Evolutionary conservation across 73 alveolate genomes (phyloP).

Genomic region (Paramecium biaurelia): DNA sequence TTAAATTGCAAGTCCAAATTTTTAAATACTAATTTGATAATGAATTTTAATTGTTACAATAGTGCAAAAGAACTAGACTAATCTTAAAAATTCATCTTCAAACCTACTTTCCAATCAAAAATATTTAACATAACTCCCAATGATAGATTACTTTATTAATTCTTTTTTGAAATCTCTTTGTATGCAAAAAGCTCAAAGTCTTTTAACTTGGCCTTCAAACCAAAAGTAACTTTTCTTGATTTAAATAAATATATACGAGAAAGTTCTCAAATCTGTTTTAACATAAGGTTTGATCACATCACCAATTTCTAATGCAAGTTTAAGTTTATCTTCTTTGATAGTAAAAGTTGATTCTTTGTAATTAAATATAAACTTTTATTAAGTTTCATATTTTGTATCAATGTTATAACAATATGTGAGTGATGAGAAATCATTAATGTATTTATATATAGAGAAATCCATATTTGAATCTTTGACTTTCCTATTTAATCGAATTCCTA

Average conservation of each 20-base stretch:
- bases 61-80: not conserved
- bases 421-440: not conserved
- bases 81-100: not conserved
- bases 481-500: not conserved
- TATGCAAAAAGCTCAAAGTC: not conserved
- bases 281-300: not conserved
- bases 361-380: not conserved
- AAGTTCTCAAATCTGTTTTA: not conserved
- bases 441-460: not conserved
- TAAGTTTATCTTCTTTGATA: not conserved
- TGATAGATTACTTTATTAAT: not conserved
- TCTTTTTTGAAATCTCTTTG: not conserved
- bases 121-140: not conserved
- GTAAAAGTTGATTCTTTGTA: not conserved
- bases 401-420: not conserved
- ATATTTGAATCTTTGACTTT: not conserved
- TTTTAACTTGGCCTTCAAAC: not conserved
- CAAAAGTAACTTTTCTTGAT: not conserved
- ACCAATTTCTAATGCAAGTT: not conserved
- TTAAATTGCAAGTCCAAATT: not conserved
- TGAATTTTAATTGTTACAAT: not conserved
- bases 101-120: not conserved
- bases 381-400: not conserved
- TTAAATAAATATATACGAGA: not conserved
- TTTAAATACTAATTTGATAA: not conserved